Evolutionary conservation across 1,284 basidiomycete genomes (phyloP), one percentile per base, ranked within the genome.

Genomic region (Pseudozyma sp.): DNA sequence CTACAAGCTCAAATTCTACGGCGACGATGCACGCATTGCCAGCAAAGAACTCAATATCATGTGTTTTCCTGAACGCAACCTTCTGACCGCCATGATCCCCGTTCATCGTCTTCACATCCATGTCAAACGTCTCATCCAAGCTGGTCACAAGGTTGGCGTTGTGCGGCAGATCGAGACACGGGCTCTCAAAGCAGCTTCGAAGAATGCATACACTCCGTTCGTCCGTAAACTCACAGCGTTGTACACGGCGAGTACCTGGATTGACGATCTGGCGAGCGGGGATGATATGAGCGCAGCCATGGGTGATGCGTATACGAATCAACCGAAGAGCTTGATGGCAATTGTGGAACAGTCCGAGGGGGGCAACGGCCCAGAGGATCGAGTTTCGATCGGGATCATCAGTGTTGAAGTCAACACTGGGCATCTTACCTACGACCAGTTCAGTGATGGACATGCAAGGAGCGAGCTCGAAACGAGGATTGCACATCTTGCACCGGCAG

Each of bases 101-200:
- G 87, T 89, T 1, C 92, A 93, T 77, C 88, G 95, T 45, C 88
- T 92, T 16, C 89, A 92, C 63, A 89, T 98, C 7, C 94, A 97
- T 84, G 88, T 97, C 52, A 83, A 78, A 45, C 95, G 93, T 74
- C 88, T 98, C 38, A 89, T 98, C 45, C 91, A 92, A 0, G 89
- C 91, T 58, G 95, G 95, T 0, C 67, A 81, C 71, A 93, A 94
- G 90, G 89, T 99, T 52, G 96, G 96, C 11, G 90, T 99, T 12
- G 91, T 97, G 1, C 89, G 91, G n/a, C 96, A 98, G 85, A 77
- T 76, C 34, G 96, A 99, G 86, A 98, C 96, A 0, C 93, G 96
- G 0, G 96, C 96, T 0, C 88, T 99, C 57, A 98, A 99, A 87
- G 97, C 95, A 84, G 90, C 89, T 3, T 66, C 70, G 18, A 73